Conservation (phyloP, 2,329 filamentous ascomycete species). For the Arthrobotrys sinensis region DNA sequence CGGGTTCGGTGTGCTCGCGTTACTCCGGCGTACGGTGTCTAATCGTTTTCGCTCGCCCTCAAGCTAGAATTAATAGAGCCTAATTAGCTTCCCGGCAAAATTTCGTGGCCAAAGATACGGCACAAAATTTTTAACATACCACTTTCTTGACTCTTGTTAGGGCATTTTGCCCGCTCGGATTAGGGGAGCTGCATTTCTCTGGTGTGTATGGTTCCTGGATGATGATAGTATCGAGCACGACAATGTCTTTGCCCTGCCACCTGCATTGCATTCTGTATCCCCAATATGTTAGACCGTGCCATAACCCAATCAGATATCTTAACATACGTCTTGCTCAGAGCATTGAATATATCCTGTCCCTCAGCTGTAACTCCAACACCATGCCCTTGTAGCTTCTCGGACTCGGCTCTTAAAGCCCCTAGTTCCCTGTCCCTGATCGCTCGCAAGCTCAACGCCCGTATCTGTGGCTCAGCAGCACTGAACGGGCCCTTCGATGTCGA, state of each 20-base stretch:
- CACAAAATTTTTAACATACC: slow-evolving; percentile 58
- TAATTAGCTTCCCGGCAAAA: neutral
- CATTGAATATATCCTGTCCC: slow-evolving; percentile 64
- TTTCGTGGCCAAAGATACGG: neutral
- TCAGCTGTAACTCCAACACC: slow-evolving; percentile 64
- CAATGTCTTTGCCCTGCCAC: slow-evolving; percentile 64
- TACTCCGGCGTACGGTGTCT: slow-evolving; percentile 39
- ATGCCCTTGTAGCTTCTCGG: slow-evolving; percentile 60
- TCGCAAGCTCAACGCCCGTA: slow-evolving; percentile 61
- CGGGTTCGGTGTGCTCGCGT: slow-evolving; percentile 55
- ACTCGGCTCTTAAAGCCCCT: slow-evolving; percentile 51
- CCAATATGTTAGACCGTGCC: slow-evolving; percentile 10
- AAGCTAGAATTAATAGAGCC: slow-evolving; percentile 26
- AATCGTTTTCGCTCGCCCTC: slow-evolving; percentile 52
- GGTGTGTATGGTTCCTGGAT: slow-evolving; percentile 64
- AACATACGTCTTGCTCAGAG: slow-evolving; percentile 63
- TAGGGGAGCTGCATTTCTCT: slow-evolving; percentile 52
- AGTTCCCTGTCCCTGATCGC: slow-evolving; percentile 59
- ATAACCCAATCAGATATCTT: neutral
- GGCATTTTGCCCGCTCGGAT: slow-evolving; percentile 61
- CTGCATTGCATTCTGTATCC: slow-evolving; percentile 63
- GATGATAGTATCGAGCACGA: slow-evolving; percentile 63
- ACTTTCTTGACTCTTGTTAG: slow-evolving; percentile 64
- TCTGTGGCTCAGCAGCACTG: slow-evolving; percentile 63
- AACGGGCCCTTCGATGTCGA: slow-evolving; percentile 59